Conservation (phyloP, 345 rosid genomes). For the Hibiscus mutabilis region DNA sequence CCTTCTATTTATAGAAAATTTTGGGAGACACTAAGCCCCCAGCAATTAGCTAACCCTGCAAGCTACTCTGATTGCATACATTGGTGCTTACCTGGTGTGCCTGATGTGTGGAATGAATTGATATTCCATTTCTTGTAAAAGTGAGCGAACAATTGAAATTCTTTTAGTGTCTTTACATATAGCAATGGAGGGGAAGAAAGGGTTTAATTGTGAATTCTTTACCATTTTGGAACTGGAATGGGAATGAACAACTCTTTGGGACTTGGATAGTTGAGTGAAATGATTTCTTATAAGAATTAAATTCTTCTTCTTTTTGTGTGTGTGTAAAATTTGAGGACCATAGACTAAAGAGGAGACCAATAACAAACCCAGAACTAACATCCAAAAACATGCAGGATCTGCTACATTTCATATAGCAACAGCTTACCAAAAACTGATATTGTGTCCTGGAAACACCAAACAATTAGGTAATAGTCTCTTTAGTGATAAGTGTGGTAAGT, state of each 20-base stretch:
- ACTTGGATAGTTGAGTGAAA: neutral
- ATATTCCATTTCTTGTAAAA: constrained; percentile 42
- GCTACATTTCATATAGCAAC: neutral
- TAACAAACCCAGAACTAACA: too few relatives aligned
- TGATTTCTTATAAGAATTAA: neutral
- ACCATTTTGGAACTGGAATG: neutral
- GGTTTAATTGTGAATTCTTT: neutral
- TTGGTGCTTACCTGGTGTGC: constrained; percentile 95
- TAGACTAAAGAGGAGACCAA: neutral
- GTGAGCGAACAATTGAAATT: constrained; percentile 2
- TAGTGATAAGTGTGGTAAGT: neutral
- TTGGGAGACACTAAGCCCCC: constrained; percentile 70
- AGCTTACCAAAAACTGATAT: neutral
- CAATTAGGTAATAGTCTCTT: neutral
- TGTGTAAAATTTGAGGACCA: neutral
- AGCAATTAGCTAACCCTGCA: constrained; percentile 54
- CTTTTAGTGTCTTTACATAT: neutral
- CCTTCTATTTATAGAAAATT: constrained; percentile 90
- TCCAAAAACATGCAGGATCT: neutral
- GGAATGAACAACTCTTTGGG: neutral
- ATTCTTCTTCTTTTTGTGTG: neutral
- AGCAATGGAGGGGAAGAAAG: constrained; percentile 4
- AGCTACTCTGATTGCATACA: constrained; percentile 89
- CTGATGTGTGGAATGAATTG: constrained; percentile 93
- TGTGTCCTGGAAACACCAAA: neutral